phyloP scores from a whole-genome alignment of 2,329 filamentous ascomycete species.

The Monosporascus sp. region DNA sequence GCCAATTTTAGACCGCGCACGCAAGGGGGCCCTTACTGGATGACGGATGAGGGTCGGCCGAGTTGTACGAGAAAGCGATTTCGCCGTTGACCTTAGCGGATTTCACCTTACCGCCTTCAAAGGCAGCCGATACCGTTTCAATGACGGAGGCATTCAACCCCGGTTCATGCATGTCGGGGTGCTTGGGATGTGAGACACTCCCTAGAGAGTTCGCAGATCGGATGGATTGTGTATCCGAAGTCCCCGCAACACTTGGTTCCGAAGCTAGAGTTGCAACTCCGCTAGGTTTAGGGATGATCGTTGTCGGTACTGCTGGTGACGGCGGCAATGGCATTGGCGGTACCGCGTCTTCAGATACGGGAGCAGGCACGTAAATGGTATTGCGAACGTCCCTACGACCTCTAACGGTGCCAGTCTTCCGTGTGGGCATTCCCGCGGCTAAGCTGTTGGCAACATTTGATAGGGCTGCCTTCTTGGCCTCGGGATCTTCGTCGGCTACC shows the following conservation, averaged over 20 bases:
- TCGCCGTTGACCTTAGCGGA: constrained; percentile 78
- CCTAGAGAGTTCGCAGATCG: constrained; percentile 80
- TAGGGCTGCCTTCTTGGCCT: constrained; percentile 67
- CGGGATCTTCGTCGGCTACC: constrained; percentile 71
- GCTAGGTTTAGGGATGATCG: constrained; percentile 35
- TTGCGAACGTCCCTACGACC: constrained; percentile 89
- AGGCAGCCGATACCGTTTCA: constrained; percentile 82
- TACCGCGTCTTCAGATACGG: constrained; percentile 24
- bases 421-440: constrained; percentile 56
- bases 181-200: constrained; percentile 63
- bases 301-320: constrained; percentile 33
- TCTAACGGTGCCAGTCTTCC: constrained; percentile 71
- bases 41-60: constrained; percentile 40
- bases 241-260: constrained; percentile 52
- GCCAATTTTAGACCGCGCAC: neutral
- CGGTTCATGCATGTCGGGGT: constrained; percentile 74
- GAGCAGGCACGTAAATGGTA: constrained; percentile 71
- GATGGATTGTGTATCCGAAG: constrained; percentile 85
- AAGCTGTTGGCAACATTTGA: constrained; percentile 72
- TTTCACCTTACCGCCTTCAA: constrained; percentile 68
- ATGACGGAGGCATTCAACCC: constrained; percentile 87
- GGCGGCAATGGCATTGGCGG: constrained; percentile 29
- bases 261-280: constrained; percentile 55
- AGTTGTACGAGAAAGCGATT: constrained; percentile 80
- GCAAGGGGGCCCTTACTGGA: constrained; percentile 40